These are phyloP conservation scores for Guillardia theta DNA, from an alignment of 78 protist genomes.

Conservation along the genomic window DNA sequence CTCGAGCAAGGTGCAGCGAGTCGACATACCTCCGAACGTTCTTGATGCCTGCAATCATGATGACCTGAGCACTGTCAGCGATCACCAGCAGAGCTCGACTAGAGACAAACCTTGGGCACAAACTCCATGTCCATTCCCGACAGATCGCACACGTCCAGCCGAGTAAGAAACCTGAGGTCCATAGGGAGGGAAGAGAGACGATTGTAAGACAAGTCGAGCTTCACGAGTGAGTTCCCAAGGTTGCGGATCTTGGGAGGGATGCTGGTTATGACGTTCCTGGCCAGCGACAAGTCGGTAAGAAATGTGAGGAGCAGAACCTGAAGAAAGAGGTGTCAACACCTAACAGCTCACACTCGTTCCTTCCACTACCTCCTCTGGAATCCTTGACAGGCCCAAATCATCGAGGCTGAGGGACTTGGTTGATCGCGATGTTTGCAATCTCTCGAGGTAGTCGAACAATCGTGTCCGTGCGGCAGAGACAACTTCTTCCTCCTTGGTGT, in stretches of 20 bases:
- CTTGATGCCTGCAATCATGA: neutral
- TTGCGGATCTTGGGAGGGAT: neutral
- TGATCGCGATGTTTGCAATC: neutral
- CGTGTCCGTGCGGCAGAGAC: too few relatives aligned
- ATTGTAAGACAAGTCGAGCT: neutral
- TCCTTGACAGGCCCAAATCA: too few relatives aligned
- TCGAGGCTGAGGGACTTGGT: neutral
- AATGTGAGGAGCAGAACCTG: too few relatives aligned
- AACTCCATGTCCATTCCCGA: neutral
- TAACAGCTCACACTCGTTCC: too few relatives aligned
- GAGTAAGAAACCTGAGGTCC: neutral
- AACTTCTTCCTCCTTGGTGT: too few relatives aligned
- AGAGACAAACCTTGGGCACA: neutral
- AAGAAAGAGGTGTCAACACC: too few relatives aligned
- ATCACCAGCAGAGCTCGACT: neutral
- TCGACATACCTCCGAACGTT: neutral
- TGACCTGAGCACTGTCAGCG: neutral
- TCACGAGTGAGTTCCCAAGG: neutral
- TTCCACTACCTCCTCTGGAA: too few relatives aligned
- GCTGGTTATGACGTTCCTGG: neutral
- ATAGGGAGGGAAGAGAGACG: neutral
- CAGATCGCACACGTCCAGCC: neutral
- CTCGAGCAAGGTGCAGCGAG: neutral
- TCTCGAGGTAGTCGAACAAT: too few relatives aligned
- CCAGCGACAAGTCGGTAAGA: neutral